Base-by-base conservation (phyloP, 2,329 filamentous ascomycete species). In the Alternaria brassicicola region DNA sequence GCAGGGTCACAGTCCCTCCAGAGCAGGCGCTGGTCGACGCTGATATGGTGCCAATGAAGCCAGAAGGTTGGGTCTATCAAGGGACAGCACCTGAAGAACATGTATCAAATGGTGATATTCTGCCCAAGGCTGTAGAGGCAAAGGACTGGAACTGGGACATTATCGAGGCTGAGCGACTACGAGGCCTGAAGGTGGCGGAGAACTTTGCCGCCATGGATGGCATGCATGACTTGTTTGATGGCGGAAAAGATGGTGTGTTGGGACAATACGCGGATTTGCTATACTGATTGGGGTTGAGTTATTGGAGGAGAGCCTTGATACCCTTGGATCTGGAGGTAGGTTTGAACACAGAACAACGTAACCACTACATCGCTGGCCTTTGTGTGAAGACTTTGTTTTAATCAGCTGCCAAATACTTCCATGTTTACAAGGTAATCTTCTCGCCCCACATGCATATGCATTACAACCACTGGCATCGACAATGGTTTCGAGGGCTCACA, bases 1-100 rank as follows among this genome's bases (percentile, higher is more conserved):
- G 81, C 1, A 83, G 94, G 23, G 82, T 95, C 69, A 98, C 94
- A 0, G 86, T 98, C 4, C 87, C 93, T 64, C 93, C 95, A 0
- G 89, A 93, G 66, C 83, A 90, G 45, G 82, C 94, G 7, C 82
- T 98, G 25, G 82, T 85, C 41, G 85, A 88, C 33, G 89, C 89
- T 48, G 87, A 88, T 1, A 81, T 97, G 73, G 80, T 98, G 49
- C 95, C 95, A 0, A 80, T 84, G 56, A 84, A 88, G 46, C 92
- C 92, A 0, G 87, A 85, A 10, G 89, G 88, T 2, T 75, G 72
- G 72, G 64, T 70, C 1, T 76, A 70, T 39, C 58, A 64, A 12
- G 61, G 57, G 1, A 54, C 39, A 2, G 31, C 23, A 21, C 36
- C 55, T 7, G 54, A 63, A 13, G 63, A 72, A 12, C 52, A 43